These are phyloP conservation scores for Phytophthora kernoviae DNA, from an alignment of 352 stramenopile species.

Conservation along the genomic window DNA sequence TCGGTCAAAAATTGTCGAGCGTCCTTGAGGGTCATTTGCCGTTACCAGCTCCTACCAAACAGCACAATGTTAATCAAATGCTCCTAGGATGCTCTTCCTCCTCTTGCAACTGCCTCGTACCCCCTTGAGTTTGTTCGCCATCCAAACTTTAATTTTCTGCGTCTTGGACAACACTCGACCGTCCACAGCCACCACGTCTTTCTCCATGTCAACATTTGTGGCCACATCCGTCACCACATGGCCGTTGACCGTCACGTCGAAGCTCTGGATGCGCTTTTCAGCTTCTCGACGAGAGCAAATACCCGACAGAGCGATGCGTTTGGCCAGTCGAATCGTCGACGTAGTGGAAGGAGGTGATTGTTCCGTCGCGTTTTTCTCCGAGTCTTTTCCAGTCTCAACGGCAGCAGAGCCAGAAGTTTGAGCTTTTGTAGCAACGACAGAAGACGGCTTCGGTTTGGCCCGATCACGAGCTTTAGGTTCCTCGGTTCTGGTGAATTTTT, in stretches of 20 bases:
- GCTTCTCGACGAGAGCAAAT: conserved; percentile 84
- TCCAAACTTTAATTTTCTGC: conserved; percentile 72
- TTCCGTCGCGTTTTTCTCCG: neutral
- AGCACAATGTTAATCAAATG: conserved; percentile 1
- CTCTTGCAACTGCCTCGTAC: conserved; percentile 40
- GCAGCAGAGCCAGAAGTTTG: neutral
- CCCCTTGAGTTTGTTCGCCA: conserved; percentile 89
- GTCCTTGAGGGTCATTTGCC: conserved; percentile 71
- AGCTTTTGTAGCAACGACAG: conserved; percentile 1
- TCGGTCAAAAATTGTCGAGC: conserved; percentile 89
- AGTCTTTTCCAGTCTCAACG: neutral
- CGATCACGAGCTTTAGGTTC: neutral
- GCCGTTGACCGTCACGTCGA: conserved; percentile 82
- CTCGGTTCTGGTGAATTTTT: conserved; percentile 43
- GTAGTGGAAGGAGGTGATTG: no score
- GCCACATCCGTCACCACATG: conserved; percentile 57
- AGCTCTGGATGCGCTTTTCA: conserved; percentile 78
- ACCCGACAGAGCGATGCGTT: conserved; percentile 82
- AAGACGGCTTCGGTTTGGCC: conserved; percentile 11
- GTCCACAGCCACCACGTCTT: conserved; percentile 64
- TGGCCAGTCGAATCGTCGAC: conserved; percentile 62
- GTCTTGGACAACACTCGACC: conserved; percentile 47
- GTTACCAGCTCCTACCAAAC: conserved; percentile 75
- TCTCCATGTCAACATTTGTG: conserved; percentile 55
- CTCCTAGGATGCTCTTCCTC: neutral